Conservation (phyloP, 2,329 filamentous ascomycete genomes). For the Rutstroemia sydowiana region DNA sequence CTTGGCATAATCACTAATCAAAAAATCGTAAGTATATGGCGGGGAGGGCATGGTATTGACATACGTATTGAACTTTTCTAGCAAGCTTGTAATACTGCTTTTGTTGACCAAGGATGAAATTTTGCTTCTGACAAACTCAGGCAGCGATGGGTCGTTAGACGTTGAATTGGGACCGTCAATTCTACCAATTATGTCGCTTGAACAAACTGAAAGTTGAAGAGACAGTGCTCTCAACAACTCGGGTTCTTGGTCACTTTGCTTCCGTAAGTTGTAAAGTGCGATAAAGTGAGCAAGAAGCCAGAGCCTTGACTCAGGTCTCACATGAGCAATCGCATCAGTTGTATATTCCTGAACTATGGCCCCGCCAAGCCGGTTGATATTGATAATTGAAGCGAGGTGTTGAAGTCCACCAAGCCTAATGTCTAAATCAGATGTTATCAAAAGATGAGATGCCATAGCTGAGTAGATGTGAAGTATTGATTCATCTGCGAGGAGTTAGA, state of each 20-base stretch:
- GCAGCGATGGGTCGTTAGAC: conserved; percentile 32
- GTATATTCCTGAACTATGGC: conserved; percentile 22
- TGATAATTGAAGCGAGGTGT: conserved; percentile 19
- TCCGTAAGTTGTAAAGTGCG: conserved; percentile 41
- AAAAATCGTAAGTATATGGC: not conserved
- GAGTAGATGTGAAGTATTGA: conserved; percentile 18
- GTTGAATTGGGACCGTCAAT: conserved; percentile 39
- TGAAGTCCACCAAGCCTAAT: conserved; percentile 19
- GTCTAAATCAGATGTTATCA: conserved; percentile 26
- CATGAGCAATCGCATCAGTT: conserved; percentile 16
- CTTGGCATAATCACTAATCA: conserved; percentile 22
- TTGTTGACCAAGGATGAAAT: conserved; percentile 67
- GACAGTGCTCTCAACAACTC: conserved; percentile 46
- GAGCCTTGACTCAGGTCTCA: conserved; percentile 37
- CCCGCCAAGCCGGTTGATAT: conserved; percentile 24
- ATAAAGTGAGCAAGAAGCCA: conserved; percentile 64
- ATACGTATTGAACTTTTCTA: conserved; percentile 25
- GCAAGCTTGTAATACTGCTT: conserved; percentile 55
- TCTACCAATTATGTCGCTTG: conserved; percentile 43
- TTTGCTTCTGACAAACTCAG: conserved; percentile 56
- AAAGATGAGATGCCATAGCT: conserved; percentile 26
- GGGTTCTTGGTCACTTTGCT: conserved; percentile 31
- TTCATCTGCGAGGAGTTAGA: conserved; percentile 14
- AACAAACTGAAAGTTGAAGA: conserved; percentile 44
- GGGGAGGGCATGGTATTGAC: not conserved